These are phyloP conservation scores for Fusarium xyrophilum DNA, from an alignment of 2,329 filamentous ascomycete genomes.

Conservation along the genomic window DNA sequence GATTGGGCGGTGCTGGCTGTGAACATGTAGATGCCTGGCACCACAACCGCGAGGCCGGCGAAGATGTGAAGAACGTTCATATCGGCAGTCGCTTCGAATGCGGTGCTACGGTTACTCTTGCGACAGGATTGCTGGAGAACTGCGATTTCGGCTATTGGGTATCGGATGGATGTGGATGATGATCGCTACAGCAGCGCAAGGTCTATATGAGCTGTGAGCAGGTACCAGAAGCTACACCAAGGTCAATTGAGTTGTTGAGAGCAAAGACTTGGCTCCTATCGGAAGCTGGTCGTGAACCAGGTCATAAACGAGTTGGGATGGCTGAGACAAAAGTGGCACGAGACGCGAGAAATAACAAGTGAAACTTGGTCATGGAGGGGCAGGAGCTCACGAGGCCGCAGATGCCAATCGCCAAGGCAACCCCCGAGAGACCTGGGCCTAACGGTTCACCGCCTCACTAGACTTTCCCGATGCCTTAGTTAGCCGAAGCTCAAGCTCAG, in stretches of 20 bases:
- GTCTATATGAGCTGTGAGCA: neutral
- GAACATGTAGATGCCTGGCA: constrained; percentile 62
- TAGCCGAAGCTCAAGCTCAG: constrained; percentile 8
- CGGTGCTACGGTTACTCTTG: neutral
- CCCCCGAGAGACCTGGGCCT: constrained; percentile 14
- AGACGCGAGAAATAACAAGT: constrained; percentile 19
- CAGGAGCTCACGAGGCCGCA: constrained; percentile 24
- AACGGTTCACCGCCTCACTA: constrained; percentile 25
- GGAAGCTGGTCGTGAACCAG: neutral
- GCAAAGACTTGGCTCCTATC: neutral
- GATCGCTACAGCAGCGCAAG: constrained; percentile 3
- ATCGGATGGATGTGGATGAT: neutral
- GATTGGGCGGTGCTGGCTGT: constrained; percentile 54
- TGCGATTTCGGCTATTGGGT: neutral
- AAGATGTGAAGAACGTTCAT: constrained; percentile 40
- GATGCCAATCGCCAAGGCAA: constrained; percentile 29
- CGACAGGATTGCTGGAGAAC: neutral
- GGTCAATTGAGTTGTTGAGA: neutral
- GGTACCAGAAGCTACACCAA: neutral
- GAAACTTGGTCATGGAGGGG: constrained; percentile 25
- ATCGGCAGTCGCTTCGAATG: neutral
- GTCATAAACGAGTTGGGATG: constrained; percentile 6
- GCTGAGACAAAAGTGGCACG: constrained; percentile 21
- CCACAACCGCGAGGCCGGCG: constrained; percentile 44
- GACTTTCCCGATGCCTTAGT: neutral